Percentiles rank a stretch among this genome's conserved stretches.
Evolutionary conservation across 805 yeast genomes (phyloP).

Genomic region (Lachancea sp.): DNA sequence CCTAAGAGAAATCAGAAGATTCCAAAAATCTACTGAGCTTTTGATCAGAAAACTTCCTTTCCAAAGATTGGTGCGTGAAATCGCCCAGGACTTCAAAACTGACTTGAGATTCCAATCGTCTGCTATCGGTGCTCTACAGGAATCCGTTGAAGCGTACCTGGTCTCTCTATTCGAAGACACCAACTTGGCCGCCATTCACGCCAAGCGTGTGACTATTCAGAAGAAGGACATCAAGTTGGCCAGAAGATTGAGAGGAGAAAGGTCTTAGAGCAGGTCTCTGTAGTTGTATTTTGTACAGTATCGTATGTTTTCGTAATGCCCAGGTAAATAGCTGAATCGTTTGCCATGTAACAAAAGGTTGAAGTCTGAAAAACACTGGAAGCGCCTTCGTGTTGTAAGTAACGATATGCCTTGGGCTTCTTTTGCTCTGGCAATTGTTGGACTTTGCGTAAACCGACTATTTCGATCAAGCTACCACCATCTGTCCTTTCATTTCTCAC

Average conservation of each 20-base stretch:
- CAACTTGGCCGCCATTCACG: conserved; percentile 97
- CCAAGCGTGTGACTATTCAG: conserved; percentile 97
- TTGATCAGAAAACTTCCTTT: conserved; percentile 94
- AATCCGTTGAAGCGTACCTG: conserved; percentile 96
- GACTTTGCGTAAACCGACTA: no score
- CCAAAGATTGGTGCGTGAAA: conserved; percentile 94
- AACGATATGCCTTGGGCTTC: no score
- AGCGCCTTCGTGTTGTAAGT: no score
- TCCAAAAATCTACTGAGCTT: conserved; percentile 92
- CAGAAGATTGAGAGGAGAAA: conserved; percentile 96
- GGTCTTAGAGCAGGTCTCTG: conserved; percentile 45
- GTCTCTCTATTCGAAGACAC: conserved; percentile 96
- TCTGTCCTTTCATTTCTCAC: no score
- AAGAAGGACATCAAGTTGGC: conserved; percentile 98
- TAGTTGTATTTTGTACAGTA: neutral
- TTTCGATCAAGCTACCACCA: no score
- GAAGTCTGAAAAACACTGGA: no score
- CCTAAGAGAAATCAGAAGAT: conserved; percentile 93
- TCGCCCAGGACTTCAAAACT: conserved; percentile 89
- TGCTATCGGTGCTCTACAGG: conserved; percentile 96
- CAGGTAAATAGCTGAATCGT: no score
- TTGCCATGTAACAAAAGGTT: no score
- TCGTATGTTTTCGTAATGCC: no score
- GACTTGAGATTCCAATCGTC: conserved; percentile 95
- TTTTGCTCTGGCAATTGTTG: no score